A percentile compares a stretch with the other conserved stretches of the same genome.
These are phyloP conservation scores for Larix kaempferi DNA, from an alignment of 75 land plant genomes.

Conservation along the genomic window DNA sequence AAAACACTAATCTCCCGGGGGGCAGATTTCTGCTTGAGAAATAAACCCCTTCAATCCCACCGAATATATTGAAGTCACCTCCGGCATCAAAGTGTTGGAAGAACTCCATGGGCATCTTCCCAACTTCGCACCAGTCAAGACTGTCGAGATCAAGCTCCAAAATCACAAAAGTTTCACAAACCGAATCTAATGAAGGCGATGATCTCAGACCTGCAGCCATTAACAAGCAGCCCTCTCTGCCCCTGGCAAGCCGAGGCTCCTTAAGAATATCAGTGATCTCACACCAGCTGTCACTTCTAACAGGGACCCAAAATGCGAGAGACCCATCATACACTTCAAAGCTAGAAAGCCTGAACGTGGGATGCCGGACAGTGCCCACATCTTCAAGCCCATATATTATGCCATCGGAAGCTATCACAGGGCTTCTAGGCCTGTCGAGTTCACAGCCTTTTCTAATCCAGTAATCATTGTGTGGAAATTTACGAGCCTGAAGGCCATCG, in stretches of 20 bases:
- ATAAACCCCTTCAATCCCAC: conserved; percentile 46
- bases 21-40: conserved; percentile 51
- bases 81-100: conserved; percentile 26
- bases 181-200: conserved; percentile 28
- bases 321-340: conserved; percentile 10
- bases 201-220: conserved; percentile 56
- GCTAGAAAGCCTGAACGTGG: conserved; percentile 43
- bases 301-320: conserved; percentile 25
- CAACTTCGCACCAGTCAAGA: conserved; percentile 68
- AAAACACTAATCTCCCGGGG: conserved; percentile 42
- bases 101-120: conserved; percentile 58
- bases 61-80: conserved; percentile 71
- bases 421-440: conserved; percentile 54
- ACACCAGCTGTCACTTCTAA: conserved; percentile 35
- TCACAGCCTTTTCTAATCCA: conserved; percentile 24
- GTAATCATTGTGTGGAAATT: conserved; percentile 3
- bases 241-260: conserved; percentile 50
- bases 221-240: conserved; percentile 24
- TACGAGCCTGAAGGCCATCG: conserved; percentile 16
- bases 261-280: conserved; percentile 58
- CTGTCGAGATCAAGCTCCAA: conserved; percentile 43
- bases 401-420: conserved; percentile 29
- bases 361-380: conserved; percentile 60
- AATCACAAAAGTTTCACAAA: conserved; percentile 54
- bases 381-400: conserved; percentile 42